Conservation (phyloP, 495 filamentous ascomycete genomes). For the Penicillium subrubescens region DNA sequence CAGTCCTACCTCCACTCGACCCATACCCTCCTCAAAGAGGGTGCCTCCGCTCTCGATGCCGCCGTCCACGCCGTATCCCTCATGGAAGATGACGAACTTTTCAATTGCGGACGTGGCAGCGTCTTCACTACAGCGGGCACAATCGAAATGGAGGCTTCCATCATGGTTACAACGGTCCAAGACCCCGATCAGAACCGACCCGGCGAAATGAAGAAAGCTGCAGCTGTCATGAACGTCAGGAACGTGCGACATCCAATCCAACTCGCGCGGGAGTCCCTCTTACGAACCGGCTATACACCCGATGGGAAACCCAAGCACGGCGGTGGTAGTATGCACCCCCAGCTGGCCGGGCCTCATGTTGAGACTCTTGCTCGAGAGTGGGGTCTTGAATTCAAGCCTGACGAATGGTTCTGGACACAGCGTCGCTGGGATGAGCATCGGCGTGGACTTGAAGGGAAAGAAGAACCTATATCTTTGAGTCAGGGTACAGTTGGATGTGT, state of each 20-base stretch:
- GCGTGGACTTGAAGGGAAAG: constrained; percentile 58
- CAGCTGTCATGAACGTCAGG: constrained; percentile 70
- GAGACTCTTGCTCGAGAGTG: constrained; percentile 67
- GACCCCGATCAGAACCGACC: constrained; percentile 1
- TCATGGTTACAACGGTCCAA: constrained; percentile 70
- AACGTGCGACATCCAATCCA: constrained; percentile 78
- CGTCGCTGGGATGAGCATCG: constrained; percentile 82
- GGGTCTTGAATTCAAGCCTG: constrained; percentile 67
- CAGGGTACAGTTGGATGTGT: constrained; percentile 88
- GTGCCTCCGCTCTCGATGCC: constrained; percentile 64
- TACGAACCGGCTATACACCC: constrained; percentile 49
- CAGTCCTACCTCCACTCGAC: constrained; percentile 59
- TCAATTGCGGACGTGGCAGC: constrained; percentile 83
- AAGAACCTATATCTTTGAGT: constrained; percentile 36
- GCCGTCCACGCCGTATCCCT: constrained; percentile 74
- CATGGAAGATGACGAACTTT: constrained; percentile 80
- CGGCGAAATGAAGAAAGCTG: constrained; percentile 71
- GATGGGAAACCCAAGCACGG: constrained; percentile 33
- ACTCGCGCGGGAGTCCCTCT: constrained; percentile 71
- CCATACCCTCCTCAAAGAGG: constrained; percentile 41
- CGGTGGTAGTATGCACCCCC: constrained; percentile 62
- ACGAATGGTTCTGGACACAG: constrained; percentile 77
- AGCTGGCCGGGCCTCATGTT: constrained; percentile 66
- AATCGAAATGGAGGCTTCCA: constrained; percentile 86
- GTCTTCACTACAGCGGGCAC: constrained; percentile 82